phyloP scores from a whole-genome alignment of 768 basidiomycete genomes.

The Tricholoma furcatifolium region DNA sequence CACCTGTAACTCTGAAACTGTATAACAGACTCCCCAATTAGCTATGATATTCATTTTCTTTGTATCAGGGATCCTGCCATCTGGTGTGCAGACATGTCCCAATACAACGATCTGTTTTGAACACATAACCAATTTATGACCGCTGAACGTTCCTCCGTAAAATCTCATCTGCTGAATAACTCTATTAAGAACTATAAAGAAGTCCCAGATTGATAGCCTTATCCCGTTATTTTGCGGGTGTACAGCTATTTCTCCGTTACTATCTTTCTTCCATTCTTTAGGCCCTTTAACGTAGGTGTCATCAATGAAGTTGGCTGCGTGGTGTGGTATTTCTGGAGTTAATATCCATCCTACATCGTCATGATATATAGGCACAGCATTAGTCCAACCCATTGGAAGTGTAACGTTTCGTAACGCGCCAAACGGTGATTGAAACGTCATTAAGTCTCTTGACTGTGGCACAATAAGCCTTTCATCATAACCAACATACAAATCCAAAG shows the following conservation, averaged over 20 bases:
- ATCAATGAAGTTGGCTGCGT: too few species aligned
- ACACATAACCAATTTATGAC: too few species aligned
- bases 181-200: slow-evolving; percentile 31
- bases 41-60: too few species aligned
- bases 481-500: slow-evolving; percentile 34
- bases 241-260: slow-evolving; percentile 28
- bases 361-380: slow-evolving; percentile 29
- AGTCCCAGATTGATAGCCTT: slow-evolving; percentile 37
- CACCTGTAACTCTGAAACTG: too few species aligned
- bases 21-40: too few species aligned
- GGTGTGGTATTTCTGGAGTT: slow-evolving; percentile 30
- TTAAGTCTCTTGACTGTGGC: too few species aligned
- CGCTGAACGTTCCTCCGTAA: slow-evolving; percentile 34
- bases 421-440: slow-evolving; percentile 36
- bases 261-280: too few species aligned
- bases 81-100: too few species aligned
- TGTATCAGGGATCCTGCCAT: too few species aligned
- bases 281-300: too few species aligned
- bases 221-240: slow-evolving; percentile 36
- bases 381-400: slow-evolving; percentile 26
- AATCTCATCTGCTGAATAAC: slow-evolving; percentile 36
- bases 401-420: slow-evolving; percentile 30
- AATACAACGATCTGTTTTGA: too few species aligned
- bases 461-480: slow-evolving; percentile 32
- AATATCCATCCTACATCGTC: slow-evolving; percentile 42